Conservation (phyloP, 129 eudicot genomes). For the Centella asiatica region DNA sequence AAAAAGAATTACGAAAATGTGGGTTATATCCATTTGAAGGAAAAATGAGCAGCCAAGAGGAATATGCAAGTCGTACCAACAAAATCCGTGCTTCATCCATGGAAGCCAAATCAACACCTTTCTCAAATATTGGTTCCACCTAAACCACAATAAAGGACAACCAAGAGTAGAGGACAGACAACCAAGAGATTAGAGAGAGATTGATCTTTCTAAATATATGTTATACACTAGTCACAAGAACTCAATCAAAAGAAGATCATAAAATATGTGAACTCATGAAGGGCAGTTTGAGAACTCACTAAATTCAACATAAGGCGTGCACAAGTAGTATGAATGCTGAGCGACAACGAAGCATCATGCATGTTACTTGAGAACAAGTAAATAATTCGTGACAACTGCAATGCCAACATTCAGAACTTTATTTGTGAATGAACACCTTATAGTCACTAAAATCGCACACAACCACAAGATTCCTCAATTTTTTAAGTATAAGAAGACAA, state of each 20-base stretch:
- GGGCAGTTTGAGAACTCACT: constrained; percentile 32
- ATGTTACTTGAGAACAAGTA: constrained; percentile 97
- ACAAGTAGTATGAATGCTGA: constrained; percentile 96
- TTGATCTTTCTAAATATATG: not conserved
- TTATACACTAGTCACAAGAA: not conserved
- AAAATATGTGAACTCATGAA: constrained; percentile 8
- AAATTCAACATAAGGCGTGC: constrained; percentile 97
- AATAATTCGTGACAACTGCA: constrained; percentile 91
- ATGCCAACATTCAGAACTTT: constrained; percentile 4
- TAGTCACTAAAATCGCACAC: not conserved
- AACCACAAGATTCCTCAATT: not conserved
- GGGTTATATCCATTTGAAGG: too few species aligned
- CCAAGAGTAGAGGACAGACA: not conserved
- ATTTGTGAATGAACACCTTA: not conserved
- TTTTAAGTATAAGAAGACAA: too few species aligned
- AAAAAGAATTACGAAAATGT: not conserved
- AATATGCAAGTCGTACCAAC: constrained; percentile 42
- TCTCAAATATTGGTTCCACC: constrained; percentile 99
- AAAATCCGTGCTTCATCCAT: constrained; percentile 96
- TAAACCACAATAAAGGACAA: constrained; percentile 12
- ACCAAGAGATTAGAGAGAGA: not conserved
- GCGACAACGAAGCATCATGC: constrained; percentile 97
- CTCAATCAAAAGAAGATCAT: not conserved
- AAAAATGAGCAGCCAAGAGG: constrained; percentile 11
- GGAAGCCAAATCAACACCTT: constrained; percentile 81